Base-by-base conservation (phyloP, 1,284 basidiomycete genomes). In the Chondrostereum purpureum region DNA sequence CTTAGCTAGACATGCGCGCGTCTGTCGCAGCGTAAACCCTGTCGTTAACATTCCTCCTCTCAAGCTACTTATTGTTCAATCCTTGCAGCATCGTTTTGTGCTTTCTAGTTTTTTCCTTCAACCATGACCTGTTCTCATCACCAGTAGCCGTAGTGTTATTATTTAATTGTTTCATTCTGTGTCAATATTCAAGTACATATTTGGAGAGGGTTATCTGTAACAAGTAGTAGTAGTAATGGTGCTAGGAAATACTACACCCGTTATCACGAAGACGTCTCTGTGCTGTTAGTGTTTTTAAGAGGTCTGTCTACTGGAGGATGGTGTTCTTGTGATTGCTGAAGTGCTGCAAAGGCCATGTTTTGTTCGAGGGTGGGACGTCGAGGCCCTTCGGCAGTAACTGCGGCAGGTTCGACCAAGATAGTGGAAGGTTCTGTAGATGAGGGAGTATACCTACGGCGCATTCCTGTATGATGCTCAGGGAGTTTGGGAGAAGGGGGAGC, bases 271-370 rank as follows among this genome's bases (percentile, higher is more conserved):
- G 43, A 36, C 23, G 31, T 37, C 42, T 17, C 24, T 33, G 42
- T 34, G n/a, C n/a, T n/a, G n/a, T n/a, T n/a, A n/a, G n/a, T n/a
- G n/a, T n/a, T n/a, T n/a, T n/a, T n/a, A n/a, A n/a, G n/a, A n/a
- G n/a, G n/a, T n/a, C n/a, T n/a, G n/a, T n/a, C n/a, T n/a, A n/a
- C n/a, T n/a, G n/a, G n/a, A n/a, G n/a, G n/a, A n/a, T n/a, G n/a
- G n/a, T n/a, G n/a, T n/a, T 43, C 39, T 43, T 66, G 63, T 44
- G 69, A 67, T 45, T 67, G 72, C 50, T 74, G 78, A 42, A 87
- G 72, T 17, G 75, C 81, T 31, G 80, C 83, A 52, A 86, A 88
- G 4, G 84, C 86, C 80, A 87, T 83, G 55, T 83, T 85, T 64
- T 88, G 85, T 59, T 87, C 85, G 39, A 88, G 67, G 11, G 85